phyloP scores from a whole-genome alignment of 306 rosid species.

The Carpinus viminea region DNA sequence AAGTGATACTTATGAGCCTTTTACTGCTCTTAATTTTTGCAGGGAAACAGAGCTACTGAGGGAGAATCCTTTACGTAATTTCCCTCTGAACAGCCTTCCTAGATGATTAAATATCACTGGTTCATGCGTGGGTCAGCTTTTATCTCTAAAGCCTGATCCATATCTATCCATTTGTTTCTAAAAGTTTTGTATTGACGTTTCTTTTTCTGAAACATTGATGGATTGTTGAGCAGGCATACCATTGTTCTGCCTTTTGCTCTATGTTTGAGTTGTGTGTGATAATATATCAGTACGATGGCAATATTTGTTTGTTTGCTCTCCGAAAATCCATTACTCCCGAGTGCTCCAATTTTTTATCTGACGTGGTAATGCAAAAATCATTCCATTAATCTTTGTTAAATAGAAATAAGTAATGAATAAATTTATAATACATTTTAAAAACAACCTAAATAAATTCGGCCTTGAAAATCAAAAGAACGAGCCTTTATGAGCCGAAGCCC shows the following conservation, averaged over 20 bases:
- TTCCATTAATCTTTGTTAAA: too few species aligned
- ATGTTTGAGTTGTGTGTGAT: neutral
- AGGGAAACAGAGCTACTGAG: constrained; percentile 82
- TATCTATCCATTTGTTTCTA: neutral
- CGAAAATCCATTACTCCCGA: too few species aligned
- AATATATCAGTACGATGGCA: too few species aligned
- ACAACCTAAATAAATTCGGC: too few species aligned
- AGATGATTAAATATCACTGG: constrained; percentile 41
- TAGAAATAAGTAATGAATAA: too few species aligned
- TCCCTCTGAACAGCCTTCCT: constrained; percentile 72
- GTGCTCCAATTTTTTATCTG: too few species aligned
- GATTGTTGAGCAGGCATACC: neutral
- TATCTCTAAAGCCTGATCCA: constrained; percentile 36
- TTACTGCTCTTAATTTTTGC: constrained; percentile 18
- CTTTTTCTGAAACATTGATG: neutral
- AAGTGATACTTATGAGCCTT: constrained; percentile 8
- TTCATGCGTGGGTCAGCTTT: constrained; percentile 24
- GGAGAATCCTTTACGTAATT: constrained; percentile 83
- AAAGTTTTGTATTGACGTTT: neutral
- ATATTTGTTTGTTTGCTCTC: too few species aligned
- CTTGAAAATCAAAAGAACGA: too few species aligned
- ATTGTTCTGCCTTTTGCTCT: neutral
- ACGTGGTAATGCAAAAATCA: too few species aligned
- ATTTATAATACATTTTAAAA: too few species aligned
- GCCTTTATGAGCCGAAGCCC: too few species aligned